Evolutionary conservation across 176 grass and related monocot genomes (phyloP), one percentile per base, ranked within the genome.

Genomic region (Poa pratensis): DNA sequence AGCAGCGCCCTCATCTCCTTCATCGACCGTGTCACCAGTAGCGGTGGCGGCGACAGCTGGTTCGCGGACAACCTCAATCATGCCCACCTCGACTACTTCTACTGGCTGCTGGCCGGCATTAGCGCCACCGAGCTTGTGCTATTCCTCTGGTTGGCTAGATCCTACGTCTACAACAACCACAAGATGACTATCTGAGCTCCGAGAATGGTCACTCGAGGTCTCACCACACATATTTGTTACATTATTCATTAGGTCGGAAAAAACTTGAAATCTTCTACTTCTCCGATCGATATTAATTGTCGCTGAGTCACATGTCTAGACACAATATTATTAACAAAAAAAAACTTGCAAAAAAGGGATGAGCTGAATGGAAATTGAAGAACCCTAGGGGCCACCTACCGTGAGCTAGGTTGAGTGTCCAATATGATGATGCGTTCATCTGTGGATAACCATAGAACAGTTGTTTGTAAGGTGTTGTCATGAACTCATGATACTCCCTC

Each of bases 61-160:
- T 91, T 94, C 55, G 71, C 76, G 2, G 53, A 91, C 50, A 37
- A 94, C 53, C 79, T 94, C 19, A 94, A 91, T 69, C 50, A 61
- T 9, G 92, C 74, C 0, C 92, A 91, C 74, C 92, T 94, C 20
- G 86, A 94, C 52, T 94, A 94, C 76, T 94, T 94, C 69, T 94
- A 91, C 16, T 85, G 77, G 70, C 55, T 93, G 9, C 83, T 94
- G 50, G 86, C 86, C 3, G 86, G 63, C 9, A 85, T 93, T 51
- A 64, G 58, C 14, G 49, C 75, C 5, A 35, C 40, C 0, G 69
- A 72, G 69, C 69, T 72, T 2, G 20, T 46, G 40, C 69, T 72
- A 40, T 72, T 23, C 69, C 5, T 72, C 5, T 72, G 39, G 39
- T 43, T 72, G 22, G 39, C 69, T 42, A 15, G 20, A 12, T 46